A percentile compares a stretch with the other conserved stretches of the same genome.
Conservation (phyloP, 805 yeast species). For the Lachancea fermentati region DNA sequence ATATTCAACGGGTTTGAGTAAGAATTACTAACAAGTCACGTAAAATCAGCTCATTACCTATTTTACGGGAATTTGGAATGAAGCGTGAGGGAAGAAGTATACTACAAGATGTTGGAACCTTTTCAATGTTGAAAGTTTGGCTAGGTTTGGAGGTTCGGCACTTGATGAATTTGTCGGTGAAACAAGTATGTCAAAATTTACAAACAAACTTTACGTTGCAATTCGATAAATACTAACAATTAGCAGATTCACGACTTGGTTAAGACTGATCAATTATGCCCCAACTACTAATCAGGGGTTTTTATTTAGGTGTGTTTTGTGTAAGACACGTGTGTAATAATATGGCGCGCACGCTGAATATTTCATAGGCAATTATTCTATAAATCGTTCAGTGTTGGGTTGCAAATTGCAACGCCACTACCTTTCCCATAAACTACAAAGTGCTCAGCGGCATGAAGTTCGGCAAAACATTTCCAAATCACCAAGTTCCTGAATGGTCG, state of each 20-base stretch:
- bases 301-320: neutral
- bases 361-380: neutral
- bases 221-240: constrained; percentile 5
- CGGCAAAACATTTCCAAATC: constrained; percentile 72
- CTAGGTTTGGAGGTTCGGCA: constrained; percentile 82
- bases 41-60: constrained; percentile 64
- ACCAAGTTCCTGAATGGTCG: constrained; percentile 93
- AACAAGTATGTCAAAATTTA: constrained; percentile 47
- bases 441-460: no score
- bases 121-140: constrained; percentile 89
- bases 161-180: constrained; percentile 74
- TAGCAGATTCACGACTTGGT: constrained; percentile 45
- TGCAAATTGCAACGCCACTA: neutral
- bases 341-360: neutral
- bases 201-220: no score
- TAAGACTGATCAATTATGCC: constrained; percentile 60
- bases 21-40: constrained; percentile 10
- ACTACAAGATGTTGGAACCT: constrained; percentile 49
- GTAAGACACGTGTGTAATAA: neutral
- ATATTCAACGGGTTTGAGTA: constrained; percentile 29
- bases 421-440: no score
- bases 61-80: constrained; percentile 72
- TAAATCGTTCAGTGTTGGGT: neutral
- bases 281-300: constrained; percentile 41
- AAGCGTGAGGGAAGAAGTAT: constrained; percentile 58